Percentiles rank a stretch among this genome's conserved stretches.
These are phyloP conservation scores for Xylariaceae sp. DNA, from an alignment of 2,329 filamentous ascomycete genomes.

Conservation along the genomic window DNA sequence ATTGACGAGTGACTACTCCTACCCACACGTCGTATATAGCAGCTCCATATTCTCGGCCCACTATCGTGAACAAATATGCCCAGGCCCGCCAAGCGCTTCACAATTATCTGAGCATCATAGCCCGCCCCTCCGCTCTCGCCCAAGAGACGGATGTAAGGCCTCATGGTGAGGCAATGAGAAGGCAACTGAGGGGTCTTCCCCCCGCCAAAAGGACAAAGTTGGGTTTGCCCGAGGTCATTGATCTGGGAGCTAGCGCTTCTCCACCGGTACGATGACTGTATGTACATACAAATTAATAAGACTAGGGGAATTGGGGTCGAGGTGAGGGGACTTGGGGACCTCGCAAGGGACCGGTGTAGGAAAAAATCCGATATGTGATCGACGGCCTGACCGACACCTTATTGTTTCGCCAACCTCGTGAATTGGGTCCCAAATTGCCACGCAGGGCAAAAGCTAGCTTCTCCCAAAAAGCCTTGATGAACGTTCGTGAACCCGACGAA, in stretches of 20 bases:
- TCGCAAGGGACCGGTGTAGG: constrained; percentile 14
- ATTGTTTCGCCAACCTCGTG: constrained; percentile 1
- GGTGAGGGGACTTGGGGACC: constrained; percentile 8
- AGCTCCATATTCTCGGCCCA: constrained; percentile 6
- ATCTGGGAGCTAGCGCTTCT: constrained; percentile 13
- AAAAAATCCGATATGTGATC: constrained; percentile 19
- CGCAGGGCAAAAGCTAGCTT: background rate
- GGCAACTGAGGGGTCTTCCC: constrained; percentile 16
- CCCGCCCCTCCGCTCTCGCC: constrained; percentile 15
- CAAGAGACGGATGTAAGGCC: constrained; percentile 9
- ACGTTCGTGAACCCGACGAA: background rate
- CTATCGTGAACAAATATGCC: constrained; percentile 19
- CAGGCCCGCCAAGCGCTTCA: constrained; percentile 17
- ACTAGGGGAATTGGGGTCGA: constrained; percentile 16
- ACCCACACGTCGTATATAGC: constrained; percentile 20
- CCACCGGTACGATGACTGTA: constrained; percentile 20
- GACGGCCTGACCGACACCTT: constrained; percentile 9
- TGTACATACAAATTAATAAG: no score
- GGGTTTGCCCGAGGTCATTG: constrained; percentile 16
- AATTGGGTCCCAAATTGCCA: background rate
- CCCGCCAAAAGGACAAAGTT: constrained; percentile 9
- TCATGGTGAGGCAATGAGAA: constrained; percentile 18
- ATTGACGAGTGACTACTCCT: constrained; percentile 3
- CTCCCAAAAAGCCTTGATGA: background rate
- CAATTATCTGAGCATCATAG: constrained; percentile 14